Evolutionary conservation across 176 grass and related monocot genomes (phyloP).

Genomic region (Triticum urartu): DNA sequence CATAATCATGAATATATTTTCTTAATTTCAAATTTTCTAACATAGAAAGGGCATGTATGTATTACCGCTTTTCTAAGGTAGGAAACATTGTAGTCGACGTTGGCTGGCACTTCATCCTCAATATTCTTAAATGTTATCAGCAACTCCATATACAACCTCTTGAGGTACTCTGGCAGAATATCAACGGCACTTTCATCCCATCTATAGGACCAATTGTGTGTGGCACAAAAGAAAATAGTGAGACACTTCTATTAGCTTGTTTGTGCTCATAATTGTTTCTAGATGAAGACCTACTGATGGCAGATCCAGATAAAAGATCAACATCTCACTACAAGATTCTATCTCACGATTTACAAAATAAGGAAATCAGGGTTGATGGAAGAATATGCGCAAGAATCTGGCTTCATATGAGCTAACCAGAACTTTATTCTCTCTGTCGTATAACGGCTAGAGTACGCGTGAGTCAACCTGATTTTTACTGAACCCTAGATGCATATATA

Average conservation of each 20-base stretch:
- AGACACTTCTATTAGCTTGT: not conserved
- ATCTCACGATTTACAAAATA: no score
- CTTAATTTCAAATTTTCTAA: no score
- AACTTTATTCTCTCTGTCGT: no score
- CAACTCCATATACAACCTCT: not conserved
- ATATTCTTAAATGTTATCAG: not conserved
- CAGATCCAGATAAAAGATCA: not conserved
- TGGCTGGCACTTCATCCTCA: conserved; percentile 10
- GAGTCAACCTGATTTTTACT: no score
- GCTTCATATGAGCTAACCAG: no score
- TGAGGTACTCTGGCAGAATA: conserved; percentile 7
- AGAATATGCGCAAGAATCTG: no score
- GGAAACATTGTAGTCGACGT: not conserved
- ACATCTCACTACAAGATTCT: no score
- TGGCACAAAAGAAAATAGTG: not conserved
- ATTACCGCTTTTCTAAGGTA: conserved; percentile 1
- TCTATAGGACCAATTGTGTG: not conserved
- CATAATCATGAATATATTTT: no score
- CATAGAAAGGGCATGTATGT: no score
- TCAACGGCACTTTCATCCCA: conserved; percentile 15
- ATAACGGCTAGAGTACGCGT: no score
- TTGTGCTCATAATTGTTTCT: not conserved
- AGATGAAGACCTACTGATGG: not conserved
- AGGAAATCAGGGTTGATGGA: no score
- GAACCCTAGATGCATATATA: no score